A percentile compares a stretch with the other conserved stretches of the same genome.
These are phyloP conservation scores for Magnaporthiopsis rhizophila DNA, from an alignment of 2,329 filamentous ascomycete genomes.

Conservation along the genomic window DNA sequence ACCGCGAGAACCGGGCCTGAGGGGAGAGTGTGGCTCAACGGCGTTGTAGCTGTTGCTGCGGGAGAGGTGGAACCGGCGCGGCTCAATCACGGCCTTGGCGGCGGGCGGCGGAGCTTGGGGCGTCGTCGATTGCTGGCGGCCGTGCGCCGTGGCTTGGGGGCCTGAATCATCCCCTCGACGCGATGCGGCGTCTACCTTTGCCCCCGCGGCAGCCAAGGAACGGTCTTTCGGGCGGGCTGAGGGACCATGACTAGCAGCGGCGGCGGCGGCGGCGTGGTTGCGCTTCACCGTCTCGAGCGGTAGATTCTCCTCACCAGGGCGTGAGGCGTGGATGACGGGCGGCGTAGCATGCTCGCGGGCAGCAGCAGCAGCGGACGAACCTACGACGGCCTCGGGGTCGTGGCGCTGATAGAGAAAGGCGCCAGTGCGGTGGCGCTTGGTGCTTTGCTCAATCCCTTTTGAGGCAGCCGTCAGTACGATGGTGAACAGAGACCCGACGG, in stretches of 20 bases:
- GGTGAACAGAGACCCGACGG: slow-evolving; percentile 10
- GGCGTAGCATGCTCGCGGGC: too few species aligned
- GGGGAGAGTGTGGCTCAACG: slow-evolving; percentile 20
- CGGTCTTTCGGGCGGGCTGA: slow-evolving; percentile 5
- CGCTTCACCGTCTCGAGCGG: slow-evolving; percentile 14
- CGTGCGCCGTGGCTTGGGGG: slow-evolving; percentile 3
- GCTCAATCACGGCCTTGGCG: slow-evolving; percentile 21
- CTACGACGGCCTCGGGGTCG: slow-evolving; percentile 24
- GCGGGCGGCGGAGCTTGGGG: slow-evolving; percentile 2
- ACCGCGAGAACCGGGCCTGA: slow-evolving; percentile 17
- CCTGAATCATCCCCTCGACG: not conserved
- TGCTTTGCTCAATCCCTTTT: slow-evolving; percentile 35
- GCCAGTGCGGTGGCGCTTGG: slow-evolving; percentile 44
- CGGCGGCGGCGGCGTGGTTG: slow-evolving; percentile 9
- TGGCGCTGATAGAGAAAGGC: slow-evolving; percentile 51
- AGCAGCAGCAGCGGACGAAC: slow-evolving; percentile 10
- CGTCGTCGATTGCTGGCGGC: not conserved
- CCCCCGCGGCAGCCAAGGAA: not conserved
- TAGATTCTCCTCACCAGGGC: slow-evolving; percentile 27
- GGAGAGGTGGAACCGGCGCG: slow-evolving; percentile 49
- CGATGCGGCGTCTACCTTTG: not conserved
- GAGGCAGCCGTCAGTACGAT: slow-evolving; percentile 11
- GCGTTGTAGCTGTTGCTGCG: slow-evolving; percentile 25
- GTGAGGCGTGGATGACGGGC: slow-evolving; percentile 42
- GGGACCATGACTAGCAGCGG: slow-evolving; percentile 11